phyloP scores from a whole-genome alignment of 1,284 basidiomycete genomes.

The Cutaneotrichosporon curvatum region DNA sequence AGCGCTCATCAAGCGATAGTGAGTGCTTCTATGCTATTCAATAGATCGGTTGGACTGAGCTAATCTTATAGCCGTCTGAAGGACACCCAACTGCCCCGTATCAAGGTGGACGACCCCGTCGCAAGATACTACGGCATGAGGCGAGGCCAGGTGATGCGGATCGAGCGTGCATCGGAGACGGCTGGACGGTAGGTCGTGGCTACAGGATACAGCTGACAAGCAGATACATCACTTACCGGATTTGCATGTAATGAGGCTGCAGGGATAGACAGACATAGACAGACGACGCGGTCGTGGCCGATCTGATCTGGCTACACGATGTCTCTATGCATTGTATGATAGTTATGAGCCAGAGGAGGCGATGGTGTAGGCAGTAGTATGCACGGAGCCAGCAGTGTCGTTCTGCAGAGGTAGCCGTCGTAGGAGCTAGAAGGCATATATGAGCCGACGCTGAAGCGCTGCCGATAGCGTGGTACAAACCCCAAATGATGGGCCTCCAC shows the following conservation, averaged over 20 bases:
- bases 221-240: conserved; percentile 46
- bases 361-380: too few species aligned
- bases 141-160: conserved; percentile 96
- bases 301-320: too few species aligned
- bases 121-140: conserved; percentile 94
- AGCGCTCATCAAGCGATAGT: conserved; percentile 86
- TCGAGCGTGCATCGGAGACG: conserved; percentile 93
- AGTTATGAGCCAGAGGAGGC: neutral
- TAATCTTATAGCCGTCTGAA: conserved; percentile 69
- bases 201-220: neutral
- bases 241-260: conserved; percentile 38
- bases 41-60: neutral
- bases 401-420: too few species aligned
- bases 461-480: too few species aligned
- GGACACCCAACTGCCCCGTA: conserved; percentile 95
- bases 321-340: conserved; percentile 10
- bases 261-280: too few species aligned
- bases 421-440: too few species aligned
- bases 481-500: too few species aligned
- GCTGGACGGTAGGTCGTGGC: conserved; percentile 63
- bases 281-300: neutral
- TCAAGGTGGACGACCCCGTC: conserved; percentile 92
- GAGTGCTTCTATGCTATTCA: too few species aligned
- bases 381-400: too few species aligned
- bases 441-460: too few species aligned